A percentile compares a stretch with the other conserved stretches of the same genome.
Evolutionary conservation across 345 rosid species (phyloP).

Genomic region (Citrus maxima): DNA sequence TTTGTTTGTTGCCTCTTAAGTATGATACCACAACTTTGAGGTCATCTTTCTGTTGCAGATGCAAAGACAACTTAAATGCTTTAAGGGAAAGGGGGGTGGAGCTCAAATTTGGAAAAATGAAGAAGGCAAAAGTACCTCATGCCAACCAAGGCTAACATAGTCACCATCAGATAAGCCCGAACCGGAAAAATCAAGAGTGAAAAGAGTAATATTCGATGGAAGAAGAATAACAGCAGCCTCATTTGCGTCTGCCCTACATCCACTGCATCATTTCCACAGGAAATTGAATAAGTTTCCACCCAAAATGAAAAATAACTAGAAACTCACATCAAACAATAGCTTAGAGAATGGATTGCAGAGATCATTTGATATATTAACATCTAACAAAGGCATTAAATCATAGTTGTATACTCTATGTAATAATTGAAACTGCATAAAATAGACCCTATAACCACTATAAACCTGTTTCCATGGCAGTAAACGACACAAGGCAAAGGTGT

Average conservation of each 20-base stretch:
- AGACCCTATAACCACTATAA: background rate
- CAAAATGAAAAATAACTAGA: background rate
- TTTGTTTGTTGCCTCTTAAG: slow-evolving; percentile 65
- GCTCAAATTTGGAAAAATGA: background rate
- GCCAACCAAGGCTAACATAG: slow-evolving; percentile 95
- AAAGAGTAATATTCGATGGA: slow-evolving; percentile 90
- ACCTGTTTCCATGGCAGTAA: slow-evolving; percentile 99
- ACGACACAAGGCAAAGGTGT: slow-evolving; percentile 92
- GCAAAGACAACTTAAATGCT: slow-evolving; percentile 1
- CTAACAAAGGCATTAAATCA: background rate
- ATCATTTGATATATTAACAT: background rate
- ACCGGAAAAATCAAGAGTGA: slow-evolving; percentile 96
- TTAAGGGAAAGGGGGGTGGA: slow-evolving; percentile 4
- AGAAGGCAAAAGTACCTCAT: slow-evolving; percentile 60
- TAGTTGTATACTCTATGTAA: background rate
- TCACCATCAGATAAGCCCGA: slow-evolving; percentile 96
- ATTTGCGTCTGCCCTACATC: slow-evolving; percentile 98
- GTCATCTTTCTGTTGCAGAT: slow-evolving; percentile 70
- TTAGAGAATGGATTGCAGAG: background rate
- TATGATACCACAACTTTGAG: slow-evolving; percentile 84
- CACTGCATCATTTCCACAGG: slow-evolving; percentile 49
- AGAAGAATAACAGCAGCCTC: slow-evolving; percentile 93
- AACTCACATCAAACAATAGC: background rate
- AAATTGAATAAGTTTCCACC: slow-evolving; percentile 25
- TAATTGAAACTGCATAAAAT: slow-evolving; percentile 7